Percentiles rank a stretch among this genome's conserved stretches.
Conservation (phyloP, 1,284 basidiomycete species). For the Malassezia arunalokei region DNA sequence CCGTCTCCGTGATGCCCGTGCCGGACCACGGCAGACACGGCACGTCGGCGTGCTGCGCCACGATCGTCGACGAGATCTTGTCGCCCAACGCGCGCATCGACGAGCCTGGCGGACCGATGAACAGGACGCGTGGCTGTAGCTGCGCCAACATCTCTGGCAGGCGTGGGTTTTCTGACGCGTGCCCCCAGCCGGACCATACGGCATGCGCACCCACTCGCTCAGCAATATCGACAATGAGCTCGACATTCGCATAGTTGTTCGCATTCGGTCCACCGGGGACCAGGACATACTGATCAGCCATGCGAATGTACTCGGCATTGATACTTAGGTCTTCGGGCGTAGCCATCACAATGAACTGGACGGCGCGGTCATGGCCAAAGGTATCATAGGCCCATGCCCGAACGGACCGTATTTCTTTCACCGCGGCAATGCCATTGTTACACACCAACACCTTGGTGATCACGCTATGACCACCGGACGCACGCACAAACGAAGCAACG, state of each 20-base stretch:
- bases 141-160: constrained; percentile 87
- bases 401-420: constrained; percentile 97
- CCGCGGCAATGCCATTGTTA: constrained; percentile 79
- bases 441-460: constrained; percentile 73
- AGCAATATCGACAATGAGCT: constrained; percentile 95
- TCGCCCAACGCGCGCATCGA: constrained; percentile 98
- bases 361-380: constrained; percentile 84
- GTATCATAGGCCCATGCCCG: constrained; percentile 99
- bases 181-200: constrained; percentile 99
- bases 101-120: constrained; percentile 96
- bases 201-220: constrained; percentile 95
- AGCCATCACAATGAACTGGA: constrained; percentile 99
- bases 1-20: constrained; percentile 79
- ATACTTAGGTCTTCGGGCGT: constrained; percentile 92
- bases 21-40: constrained; percentile 99
- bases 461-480: constrained; percentile 87
- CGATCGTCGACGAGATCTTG: constrained; percentile 99
- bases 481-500: constrained; percentile 82
- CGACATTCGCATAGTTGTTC: constrained; percentile 99
- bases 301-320: constrained; percentile 98
- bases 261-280: constrained; percentile 97
- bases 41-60: constrained; percentile 92
- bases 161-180: constrained; percentile 96
- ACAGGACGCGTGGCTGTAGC: constrained; percentile 89
- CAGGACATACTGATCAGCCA: constrained; percentile 98